Conservation (phyloP, 73 alveolate genomes). For the Stentor coeruleus region DNA sequence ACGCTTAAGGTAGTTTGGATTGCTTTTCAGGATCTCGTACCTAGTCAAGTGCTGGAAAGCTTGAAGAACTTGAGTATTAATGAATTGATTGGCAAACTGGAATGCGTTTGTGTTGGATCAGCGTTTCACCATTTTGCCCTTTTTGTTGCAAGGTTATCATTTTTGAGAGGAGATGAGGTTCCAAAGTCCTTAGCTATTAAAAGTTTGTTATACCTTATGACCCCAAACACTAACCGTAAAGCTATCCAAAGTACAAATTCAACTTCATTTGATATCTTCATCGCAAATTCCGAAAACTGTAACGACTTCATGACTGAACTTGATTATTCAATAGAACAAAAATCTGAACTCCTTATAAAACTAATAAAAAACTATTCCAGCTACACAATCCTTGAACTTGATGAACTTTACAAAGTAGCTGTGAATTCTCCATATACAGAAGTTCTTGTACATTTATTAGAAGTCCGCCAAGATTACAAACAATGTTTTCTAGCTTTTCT, state of each 20-base stretch:
- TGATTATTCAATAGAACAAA: constrained; percentile 4
- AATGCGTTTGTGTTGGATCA: background rate
- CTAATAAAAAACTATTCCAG: background rate
- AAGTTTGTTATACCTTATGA: background rate
- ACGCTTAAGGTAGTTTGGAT: constrained; percentile 8
- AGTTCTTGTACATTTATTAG: constrained; percentile 11
- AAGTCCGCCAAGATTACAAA: background rate
- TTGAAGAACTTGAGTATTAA: background rate
- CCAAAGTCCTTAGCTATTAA: background rate
- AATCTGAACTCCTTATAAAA: background rate
- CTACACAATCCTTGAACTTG: background rate
- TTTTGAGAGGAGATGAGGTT: background rate
- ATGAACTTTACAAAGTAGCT: background rate
- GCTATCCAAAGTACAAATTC: background rate
- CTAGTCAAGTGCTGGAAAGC: background rate
- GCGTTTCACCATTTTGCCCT: constrained; percentile 21
- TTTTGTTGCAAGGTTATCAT: background rate
- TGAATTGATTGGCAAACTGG: background rate
- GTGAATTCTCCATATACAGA: constrained; percentile 17
- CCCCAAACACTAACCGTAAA: background rate
- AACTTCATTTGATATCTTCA: background rate
- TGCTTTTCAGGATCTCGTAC: background rate
- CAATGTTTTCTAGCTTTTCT: constrained; percentile 11
- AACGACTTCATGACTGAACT: background rate
- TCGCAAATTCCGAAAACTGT: background rate